Conservation (phyloP, 106 monocot species). For the Acorus calamus region DNA sequence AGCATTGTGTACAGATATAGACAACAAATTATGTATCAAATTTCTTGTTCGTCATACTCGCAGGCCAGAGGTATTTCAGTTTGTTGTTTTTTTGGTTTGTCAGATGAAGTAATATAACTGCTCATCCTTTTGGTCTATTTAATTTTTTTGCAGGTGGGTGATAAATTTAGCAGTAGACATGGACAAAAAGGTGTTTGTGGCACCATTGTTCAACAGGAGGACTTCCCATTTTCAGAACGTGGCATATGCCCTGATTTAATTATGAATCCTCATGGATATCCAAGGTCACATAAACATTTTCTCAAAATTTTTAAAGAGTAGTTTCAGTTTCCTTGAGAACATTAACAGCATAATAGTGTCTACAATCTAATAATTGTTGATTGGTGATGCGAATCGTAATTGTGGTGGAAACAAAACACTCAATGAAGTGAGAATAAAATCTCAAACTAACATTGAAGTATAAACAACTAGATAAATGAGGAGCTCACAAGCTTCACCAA, state of each 20-base stretch:
- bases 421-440: too few relatives aligned
- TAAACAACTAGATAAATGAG: too few relatives aligned
- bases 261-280: constrained; percentile 99
- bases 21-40: constrained; percentile 64
- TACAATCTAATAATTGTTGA: too few relatives aligned
- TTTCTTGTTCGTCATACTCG: constrained; percentile 78
- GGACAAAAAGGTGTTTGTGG: constrained; percentile 98
- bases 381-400: too few relatives aligned
- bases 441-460: too few relatives aligned
- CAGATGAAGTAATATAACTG: background rate
- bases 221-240: constrained; percentile 89
- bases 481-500: too few relatives aligned
- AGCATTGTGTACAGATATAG: constrained; percentile 34
- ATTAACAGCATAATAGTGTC: too few relatives aligned
- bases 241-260: constrained; percentile 99
- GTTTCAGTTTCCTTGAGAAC: too few relatives aligned
- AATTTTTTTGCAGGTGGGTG: constrained; percentile 50
- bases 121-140: constrained; percentile 3
- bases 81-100: background rate
- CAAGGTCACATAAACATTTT: constrained; percentile 37
- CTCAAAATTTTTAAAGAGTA: too few relatives aligned
- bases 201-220: constrained; percentile 93
- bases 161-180: constrained; percentile 99
- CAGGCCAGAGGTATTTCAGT: constrained; percentile 61
- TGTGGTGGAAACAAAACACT: too few relatives aligned